phyloP scores from a whole-genome alignment of 768 basidiomycete species.

The Suillus plorans region DNA sequence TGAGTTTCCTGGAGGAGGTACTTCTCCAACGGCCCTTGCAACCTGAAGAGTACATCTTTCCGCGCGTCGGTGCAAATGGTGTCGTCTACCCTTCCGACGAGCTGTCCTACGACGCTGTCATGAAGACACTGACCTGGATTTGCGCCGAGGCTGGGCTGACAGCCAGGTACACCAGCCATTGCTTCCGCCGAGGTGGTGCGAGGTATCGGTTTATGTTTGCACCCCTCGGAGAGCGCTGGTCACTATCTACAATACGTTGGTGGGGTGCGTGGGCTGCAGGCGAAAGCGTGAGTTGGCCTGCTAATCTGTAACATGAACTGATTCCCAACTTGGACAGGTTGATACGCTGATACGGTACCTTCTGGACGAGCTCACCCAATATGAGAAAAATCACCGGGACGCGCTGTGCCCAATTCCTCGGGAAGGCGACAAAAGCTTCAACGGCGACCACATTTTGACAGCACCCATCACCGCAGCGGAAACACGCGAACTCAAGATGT shows the following conservation, averaged over 20 bases:
- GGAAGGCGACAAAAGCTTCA: constrained; percentile 24
- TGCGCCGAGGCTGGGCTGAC: constrained; percentile 17
- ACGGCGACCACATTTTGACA: constrained; percentile 23
- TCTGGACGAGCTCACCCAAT: constrained; percentile 32
- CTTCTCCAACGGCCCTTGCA: background rate
- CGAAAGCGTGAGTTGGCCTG: background rate
- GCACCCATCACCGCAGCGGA: constrained; percentile 20
- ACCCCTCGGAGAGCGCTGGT: constrained; percentile 35
- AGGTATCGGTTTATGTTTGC: constrained; percentile 42
- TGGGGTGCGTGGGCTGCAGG: constrained; percentile 36
- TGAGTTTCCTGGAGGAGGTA: constrained; percentile 26
- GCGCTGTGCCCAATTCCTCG: constrained; percentile 26
- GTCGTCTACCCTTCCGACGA: constrained; percentile 20
- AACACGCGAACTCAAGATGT: constrained; percentile 12
- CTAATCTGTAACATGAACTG: no score
- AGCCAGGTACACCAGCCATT: constrained; percentile 32
- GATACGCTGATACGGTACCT: constrained; percentile 38
- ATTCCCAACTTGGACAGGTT: constrained; percentile 12
- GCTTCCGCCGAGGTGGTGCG: constrained; percentile 36
- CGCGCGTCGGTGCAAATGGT: constrained; percentile 25
- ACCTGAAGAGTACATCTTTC: constrained; percentile 32
- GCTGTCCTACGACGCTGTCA: constrained; percentile 16
- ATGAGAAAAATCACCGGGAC: constrained; percentile 30
- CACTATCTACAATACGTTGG: constrained; percentile 33
- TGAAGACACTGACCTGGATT: constrained; percentile 10